Evolutionary conservation across 352 stramenopile genomes (phyloP).

Genomic region (Phytopythium delawarense): DNA sequence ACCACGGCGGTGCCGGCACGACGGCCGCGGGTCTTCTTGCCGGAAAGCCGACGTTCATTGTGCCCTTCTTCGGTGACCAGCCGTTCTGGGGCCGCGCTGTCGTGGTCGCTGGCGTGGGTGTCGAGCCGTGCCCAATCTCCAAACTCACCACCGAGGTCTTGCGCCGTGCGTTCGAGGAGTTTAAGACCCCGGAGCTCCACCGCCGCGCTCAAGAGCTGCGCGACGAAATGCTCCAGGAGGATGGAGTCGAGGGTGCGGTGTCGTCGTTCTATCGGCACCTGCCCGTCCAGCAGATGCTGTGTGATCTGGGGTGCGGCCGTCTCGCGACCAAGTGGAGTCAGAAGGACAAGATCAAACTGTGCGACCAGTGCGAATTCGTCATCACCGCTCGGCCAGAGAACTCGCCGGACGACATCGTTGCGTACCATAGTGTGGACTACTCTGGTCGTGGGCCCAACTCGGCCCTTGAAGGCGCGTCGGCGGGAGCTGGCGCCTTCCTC

Average conservation of each 20-base stretch:
- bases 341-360: slow-evolving; percentile 45
- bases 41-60: slow-evolving; percentile 90
- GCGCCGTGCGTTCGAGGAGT: slow-evolving; percentile 53
- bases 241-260: slow-evolving; percentile 80
- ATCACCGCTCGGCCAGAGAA: slow-evolving; percentile 37
- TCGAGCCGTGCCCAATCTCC: slow-evolving; percentile 72
- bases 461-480: slow-evolving; percentile 25
- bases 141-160: slow-evolving; percentile 78
- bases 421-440: slow-evolving; percentile 59
- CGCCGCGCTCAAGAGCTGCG: slow-evolving; percentile 39
- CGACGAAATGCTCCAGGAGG: slow-evolving; percentile 63
- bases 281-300: slow-evolving; percentile 83
- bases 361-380: slow-evolving; percentile 48
- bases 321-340: slow-evolving; percentile 54
- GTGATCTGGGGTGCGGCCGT: slow-evolving; percentile 40
- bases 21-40: slow-evolving; percentile 86
- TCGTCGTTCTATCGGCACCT: slow-evolving; percentile 81
- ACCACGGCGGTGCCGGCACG: slow-evolving; percentile 80
- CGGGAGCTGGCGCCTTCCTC: slow-evolving; percentile 40
- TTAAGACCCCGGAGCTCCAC: slow-evolving; percentile 42
- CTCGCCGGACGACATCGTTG: slow-evolving; percentile 31
- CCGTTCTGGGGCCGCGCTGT: slow-evolving; percentile 92
- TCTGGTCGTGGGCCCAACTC: slow-evolving; percentile 40
- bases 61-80: slow-evolving; percentile 94
- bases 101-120: slow-evolving; percentile 66